Evolutionary conservation across 495 filamentous ascomycete genomes (phyloP), one percentile per base, ranked within the genome.

Genomic region (Collariella sp.): DNA sequence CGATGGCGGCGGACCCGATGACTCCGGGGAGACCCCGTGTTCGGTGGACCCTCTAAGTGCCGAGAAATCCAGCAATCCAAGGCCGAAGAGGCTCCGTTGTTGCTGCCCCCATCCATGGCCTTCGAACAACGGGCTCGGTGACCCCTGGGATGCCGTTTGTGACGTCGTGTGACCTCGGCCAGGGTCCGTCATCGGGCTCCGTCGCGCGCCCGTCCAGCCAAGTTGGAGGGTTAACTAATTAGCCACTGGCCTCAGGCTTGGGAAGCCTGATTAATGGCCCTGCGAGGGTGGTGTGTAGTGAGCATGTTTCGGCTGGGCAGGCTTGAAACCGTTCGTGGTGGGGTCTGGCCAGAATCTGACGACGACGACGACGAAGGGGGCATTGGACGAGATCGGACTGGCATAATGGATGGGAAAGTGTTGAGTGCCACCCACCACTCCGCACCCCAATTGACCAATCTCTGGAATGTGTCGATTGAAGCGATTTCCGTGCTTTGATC

Each of bases 121-220:
- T 16, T n/a, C 29, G 22, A 6, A 7, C 24, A 24, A 46, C 41
- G 46, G 58, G 29, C 16, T 31, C 51, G 58, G 38, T 61, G 48
- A 43, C 45, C 50, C 46, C 52, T 39, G 9, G n/a, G n/a, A n/a
- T 46, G 46, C 9, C 31, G 34, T 24, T 46, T 51, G 41, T 47
- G 52, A 52, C 47, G 52, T 51, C 52, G 52, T 59, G 57, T 52
- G 52, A 55, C 57, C 56, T 46, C 46, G 9, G 31, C 2, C 23
- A 24, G 26, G 26, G 26, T 31, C 26, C 26, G 26, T 31, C 26
- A 31, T 31, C 26, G 26, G n/a, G 16, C 23, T 54, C 11, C 18
- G 33, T 31, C 23, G 24, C n/a, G n/a, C n/a, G n/a, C n/a, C n/a
- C n/a, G n/a, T n/a, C n/a, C n/a, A n/a, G n/a, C n/a, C n/a, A n/a